Evolutionary conservation across 1,139 yeast species (phyloP), one percentile per base, ranked within the genome.

Genomic region (Pneumocystis carinii): DNA sequence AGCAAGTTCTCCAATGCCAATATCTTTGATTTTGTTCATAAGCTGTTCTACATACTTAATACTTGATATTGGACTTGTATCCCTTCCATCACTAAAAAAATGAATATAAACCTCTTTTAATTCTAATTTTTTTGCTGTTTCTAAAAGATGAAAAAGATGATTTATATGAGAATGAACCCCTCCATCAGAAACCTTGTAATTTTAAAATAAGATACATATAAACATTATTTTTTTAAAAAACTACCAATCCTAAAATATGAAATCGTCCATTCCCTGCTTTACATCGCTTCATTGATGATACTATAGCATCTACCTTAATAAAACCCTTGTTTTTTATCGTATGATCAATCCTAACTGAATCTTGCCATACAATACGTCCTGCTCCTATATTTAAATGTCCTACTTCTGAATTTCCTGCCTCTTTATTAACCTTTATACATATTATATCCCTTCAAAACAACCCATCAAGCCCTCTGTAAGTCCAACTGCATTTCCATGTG

Each of bases 291-390:
- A 66, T 32, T 3, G 67, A 61, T 6, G 55, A 59, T 19, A 29
- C 61, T 27, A 67, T 65, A 59, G 61, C 63, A 32, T 37, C 55
- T n/a, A 61, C 64, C 62, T 39, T 41, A 58, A 62, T 65, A 37
- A 67, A 66, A 59, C 62, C 64, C 29, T 64, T 63, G 37, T 67
- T 62, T 62, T 63, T 63, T 60, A 66, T 59, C 12, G 66, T 41
- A 66, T 66, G 63, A 61, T 67, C 68, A 60, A 67, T 67, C 24
- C 68, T 67, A 37, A 67, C 68, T 24, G 66, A 67, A 37, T 67
- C 68, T 63, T 67, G 68, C 68, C 68, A 67, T 60, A 66, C 68
- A 27, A 67, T 66, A 27, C 68, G 68, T 15, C 68, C 68, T 57
- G 68, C 68, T 36, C 68, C 68, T 58, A 67, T 66, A 65, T 67